A percentile compares a stretch with the other conserved stretches of the same genome.
These are phyloP conservation scores for Sphaceloma murrayae DNA, from an alignment of 2,329 filamentous ascomycete species.

Conservation along the genomic window DNA sequence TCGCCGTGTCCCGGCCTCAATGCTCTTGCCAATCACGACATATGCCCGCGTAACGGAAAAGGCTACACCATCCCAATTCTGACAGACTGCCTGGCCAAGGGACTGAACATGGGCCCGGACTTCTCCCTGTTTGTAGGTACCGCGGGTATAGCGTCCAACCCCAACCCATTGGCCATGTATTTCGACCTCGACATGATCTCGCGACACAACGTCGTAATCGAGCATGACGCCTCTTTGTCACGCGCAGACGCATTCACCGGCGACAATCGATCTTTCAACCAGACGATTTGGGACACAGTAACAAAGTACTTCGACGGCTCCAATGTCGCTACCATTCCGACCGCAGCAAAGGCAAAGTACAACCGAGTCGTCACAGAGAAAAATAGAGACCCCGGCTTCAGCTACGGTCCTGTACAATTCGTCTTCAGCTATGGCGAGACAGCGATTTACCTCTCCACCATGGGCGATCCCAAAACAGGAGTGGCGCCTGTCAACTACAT, in stretches of 20 bases:
- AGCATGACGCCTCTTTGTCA: constrained; percentile 21
- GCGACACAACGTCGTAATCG: constrained; percentile 15
- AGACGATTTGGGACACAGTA: constrained; percentile 26
- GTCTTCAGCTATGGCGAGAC: constrained; percentile 32
- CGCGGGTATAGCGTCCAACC: constrained; percentile 16
- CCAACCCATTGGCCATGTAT: constrained; percentile 12
- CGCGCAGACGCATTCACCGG: constrained; percentile 29
- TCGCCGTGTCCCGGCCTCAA: constrained; percentile 16
- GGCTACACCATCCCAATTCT: constrained; percentile 17
- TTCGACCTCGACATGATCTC: constrained; percentile 18
- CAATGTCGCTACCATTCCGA: constrained; percentile 23
- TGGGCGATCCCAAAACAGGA: constrained; percentile 29
- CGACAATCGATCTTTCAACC: constrained; percentile 30
- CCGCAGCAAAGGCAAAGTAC: constrained; percentile 26
- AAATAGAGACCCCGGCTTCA: constrained; percentile 28
- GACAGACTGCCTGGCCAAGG: constrained; percentile 8
- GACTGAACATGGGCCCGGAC: constrained; percentile 15
- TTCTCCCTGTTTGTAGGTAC: constrained; percentile 8
- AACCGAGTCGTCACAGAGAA: constrained; percentile 25
- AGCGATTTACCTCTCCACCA: constrained; percentile 30
- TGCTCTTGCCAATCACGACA: constrained; percentile 16
- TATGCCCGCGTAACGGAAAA: constrained; percentile 17
- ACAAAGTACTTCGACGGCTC: constrained; percentile 24
- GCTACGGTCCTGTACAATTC: constrained; percentile 27
- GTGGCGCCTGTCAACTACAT: constrained; percentile 30